phyloP scores from a whole-genome alignment of 371 early-diverging fungal genomes.

The Mucor saturninus region DNA sequence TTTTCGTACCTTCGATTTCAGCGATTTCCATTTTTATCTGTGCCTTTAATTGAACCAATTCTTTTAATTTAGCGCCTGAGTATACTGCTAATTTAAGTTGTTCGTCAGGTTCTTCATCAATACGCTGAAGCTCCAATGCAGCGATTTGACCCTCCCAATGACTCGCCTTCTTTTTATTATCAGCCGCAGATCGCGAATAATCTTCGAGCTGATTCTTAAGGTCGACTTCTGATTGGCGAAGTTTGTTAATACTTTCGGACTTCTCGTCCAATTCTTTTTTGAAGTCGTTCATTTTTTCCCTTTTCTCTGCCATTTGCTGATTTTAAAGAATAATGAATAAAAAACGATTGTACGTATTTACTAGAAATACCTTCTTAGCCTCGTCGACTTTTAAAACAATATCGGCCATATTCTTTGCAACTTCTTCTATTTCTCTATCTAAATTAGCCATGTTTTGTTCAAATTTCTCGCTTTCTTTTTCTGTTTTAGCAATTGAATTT shows the following conservation, averaged over 20 bases:
- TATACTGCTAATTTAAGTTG: slow-evolving; percentile 55
- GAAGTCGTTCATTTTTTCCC: slow-evolving; percentile 65
- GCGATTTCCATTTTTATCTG: slow-evolving; percentile 49
- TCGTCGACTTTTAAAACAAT: slow-evolving; percentile 59
- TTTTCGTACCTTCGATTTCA: slow-evolving; percentile 47
- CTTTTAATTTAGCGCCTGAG: slow-evolving; percentile 59
- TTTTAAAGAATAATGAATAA: neutral
- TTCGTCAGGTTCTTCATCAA: slow-evolving; percentile 55
- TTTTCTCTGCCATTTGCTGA: slow-evolving; percentile 74
- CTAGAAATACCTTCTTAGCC: slow-evolving; percentile 21
- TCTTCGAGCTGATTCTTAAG: slow-evolving; percentile 63
- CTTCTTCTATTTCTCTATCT: slow-evolving; percentile 58
- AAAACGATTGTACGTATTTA: no score
- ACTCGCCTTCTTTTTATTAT: slow-evolving; percentile 54
- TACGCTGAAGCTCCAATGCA: slow-evolving; percentile 59
- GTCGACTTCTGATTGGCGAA: slow-evolving; percentile 66
- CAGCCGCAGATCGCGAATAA: slow-evolving; percentile 50
- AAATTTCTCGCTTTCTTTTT: slow-evolving; percentile 68
- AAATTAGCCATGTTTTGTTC: slow-evolving; percentile 64
- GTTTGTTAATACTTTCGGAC: slow-evolving; percentile 63
- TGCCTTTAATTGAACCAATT: slow-evolving; percentile 38
- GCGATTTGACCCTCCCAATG: slow-evolving; percentile 60
- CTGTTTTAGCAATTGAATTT: slow-evolving; percentile 67
- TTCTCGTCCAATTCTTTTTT: slow-evolving; percentile 73
- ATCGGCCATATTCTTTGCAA: slow-evolving; percentile 49